Conservation (phyloP, 164 flowering plant genomes). For the Dillenia suffruticosa region DNA sequence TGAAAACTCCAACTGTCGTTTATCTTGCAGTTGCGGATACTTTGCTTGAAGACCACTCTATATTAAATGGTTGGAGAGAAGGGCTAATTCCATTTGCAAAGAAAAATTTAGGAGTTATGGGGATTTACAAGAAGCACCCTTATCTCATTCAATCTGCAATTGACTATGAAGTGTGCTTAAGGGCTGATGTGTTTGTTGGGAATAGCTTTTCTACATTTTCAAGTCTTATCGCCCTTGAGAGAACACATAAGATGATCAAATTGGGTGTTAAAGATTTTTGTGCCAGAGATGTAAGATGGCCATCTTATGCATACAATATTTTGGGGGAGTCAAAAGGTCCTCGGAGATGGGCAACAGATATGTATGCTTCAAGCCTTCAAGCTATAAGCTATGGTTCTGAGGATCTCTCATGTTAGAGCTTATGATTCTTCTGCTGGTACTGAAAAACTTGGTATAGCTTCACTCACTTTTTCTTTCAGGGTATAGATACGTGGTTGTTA, state of each 20-base stretch:
- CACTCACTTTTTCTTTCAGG: too few species aligned
- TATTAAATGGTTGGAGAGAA: conserved; percentile 73
- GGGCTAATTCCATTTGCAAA: conserved; percentile 76
- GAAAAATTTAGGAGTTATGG: conserved; percentile 70
- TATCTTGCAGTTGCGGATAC: conserved; percentile 91
- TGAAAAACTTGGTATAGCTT: too few species aligned
- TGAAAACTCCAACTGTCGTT: conserved; percentile 43
- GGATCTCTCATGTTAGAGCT: conserved; percentile 43
- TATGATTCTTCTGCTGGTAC: not conserved
- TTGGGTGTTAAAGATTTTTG: conserved; percentile 43
- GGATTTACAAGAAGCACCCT: conserved; percentile 65
- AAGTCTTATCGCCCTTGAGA: conserved; percentile 80
- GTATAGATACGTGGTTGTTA: too few species aligned
- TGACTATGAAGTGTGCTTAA: conserved; percentile 91
- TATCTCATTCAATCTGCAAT: conserved; percentile 92
- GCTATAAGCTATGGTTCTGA: conserved; percentile 90
- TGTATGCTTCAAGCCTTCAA: conserved; percentile 69
- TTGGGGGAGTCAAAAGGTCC: conserved; percentile 61
- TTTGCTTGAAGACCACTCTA: conserved; percentile 63
- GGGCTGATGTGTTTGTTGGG: conserved; percentile 88
- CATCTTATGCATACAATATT: conserved; percentile 87
- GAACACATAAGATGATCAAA: conserved; percentile 63
- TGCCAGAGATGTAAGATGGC: conserved; percentile 48
- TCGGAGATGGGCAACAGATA: conserved; percentile 66
- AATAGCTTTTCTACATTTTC: conserved; percentile 97